Evolutionary conservation across 805 yeast species (phyloP), one percentile per base, ranked within the genome.

Genomic region (Grigorovia humatica): DNA sequence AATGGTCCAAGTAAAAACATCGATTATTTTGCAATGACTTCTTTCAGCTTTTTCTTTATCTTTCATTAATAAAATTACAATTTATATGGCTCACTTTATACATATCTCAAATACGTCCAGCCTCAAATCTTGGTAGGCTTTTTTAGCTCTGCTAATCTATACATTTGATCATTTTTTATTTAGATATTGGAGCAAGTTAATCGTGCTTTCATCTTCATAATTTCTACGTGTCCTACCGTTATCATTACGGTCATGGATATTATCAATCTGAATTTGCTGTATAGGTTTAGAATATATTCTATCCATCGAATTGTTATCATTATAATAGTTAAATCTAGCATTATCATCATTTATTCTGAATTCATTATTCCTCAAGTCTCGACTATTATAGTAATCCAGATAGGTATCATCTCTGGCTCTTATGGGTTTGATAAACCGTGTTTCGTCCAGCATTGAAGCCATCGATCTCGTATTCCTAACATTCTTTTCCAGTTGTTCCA

Each of bases 401-500:
- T 32, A 32, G 11, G 38, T 32, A 32, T 32, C 38, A 32, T 32
- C 38, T 32, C 38, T 32, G 11, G 15, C 15, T 32, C 38, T 32
- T 32, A 32, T 32, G 3, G 38, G 38, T 32, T 32, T 32, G 15
- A 5, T 32, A 32, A 11, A 32, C 15, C 11, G 9, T 30, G 9
- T 30, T 8, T 30, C 32, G 9, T 30, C 32, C 32, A 30, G 7
- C 7, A 8, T 30, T 8, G 32, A 30, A 7, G 9, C 11, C 15
- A 32, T 13, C 15, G 38, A 13, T 32, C 38, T 32, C 11, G 11
- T 32, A 32, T 9, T 11, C 15, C 38, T 32, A 32, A 11, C 15
- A 32, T 11, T 32, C 15, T 9, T 32, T 9, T 59, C 62, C 50
- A 64, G 43, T 18, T 49, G 48, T 32, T 38, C 19, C 15, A 62